Evolutionary conservation across 23 red algal species (phyloP), one percentile per base, ranked within the genome.

Genomic region (Cyanidiococcus yangmingshanensis): DNA sequence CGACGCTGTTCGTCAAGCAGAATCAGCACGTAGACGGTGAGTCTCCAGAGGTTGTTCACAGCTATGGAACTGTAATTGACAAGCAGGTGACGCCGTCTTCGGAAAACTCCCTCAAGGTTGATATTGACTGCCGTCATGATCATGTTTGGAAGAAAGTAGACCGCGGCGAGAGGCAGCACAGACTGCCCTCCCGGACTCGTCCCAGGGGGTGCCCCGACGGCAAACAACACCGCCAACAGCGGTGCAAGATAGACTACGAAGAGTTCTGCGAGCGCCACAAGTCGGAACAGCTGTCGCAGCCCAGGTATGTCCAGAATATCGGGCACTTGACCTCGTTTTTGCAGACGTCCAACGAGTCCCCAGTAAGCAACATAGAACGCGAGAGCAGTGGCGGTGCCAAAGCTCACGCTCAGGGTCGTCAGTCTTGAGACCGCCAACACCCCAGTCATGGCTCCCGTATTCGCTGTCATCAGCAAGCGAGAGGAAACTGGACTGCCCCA

Each of bases 141-240:
- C 63, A 71, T 71, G 27, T 71, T 71, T 7, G 63, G 63, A 7
- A 71, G 63, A 71, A 71, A 71, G 63, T 71, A 71, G 16, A 71
- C 16, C 12, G 63, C 63, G 32, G n/a, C 32, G n/a, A 71, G 63
- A 7, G 12, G 7, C 32, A 71, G 21, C 7, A 7, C 12, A 12
- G n/a, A 35, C n/a, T 30, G 12, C 12, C 15, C 16, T 29, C 3
- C 16, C 3, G 63, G n/a, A 3, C 15, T 29, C 3, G 16, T 35
- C n/a, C 16, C 63, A 71, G 12, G 16, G 63, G 16, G 16, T 12
- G 16, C 7, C 12, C 7, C 3, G 3, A 7, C 12, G 3, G 63
- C 63, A 7, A 25, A 71, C 32, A 30, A 7, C 63, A 29, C 7
- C 63, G 63, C 63, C 7, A 71, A 29, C 63, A 71, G 7, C 63